Percentiles rank a stretch among this genome's conserved stretches.
These are phyloP conservation scores for Leptographium wingfieldii DNA, from an alignment of 2,329 filamentous ascomycete genomes.

Conservation along the genomic window DNA sequence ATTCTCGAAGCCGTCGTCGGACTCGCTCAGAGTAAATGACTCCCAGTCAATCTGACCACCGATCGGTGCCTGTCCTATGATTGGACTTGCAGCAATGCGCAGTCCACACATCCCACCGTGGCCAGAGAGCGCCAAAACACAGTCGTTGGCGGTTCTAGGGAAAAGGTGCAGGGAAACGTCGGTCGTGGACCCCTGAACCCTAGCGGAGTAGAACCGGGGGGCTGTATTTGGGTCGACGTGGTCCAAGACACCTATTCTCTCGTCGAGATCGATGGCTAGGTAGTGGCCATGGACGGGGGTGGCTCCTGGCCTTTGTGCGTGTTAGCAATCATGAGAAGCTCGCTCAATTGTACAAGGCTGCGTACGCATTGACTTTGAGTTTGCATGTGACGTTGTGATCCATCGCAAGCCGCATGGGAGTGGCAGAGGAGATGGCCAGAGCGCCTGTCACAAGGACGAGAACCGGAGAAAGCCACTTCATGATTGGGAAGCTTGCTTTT, in stretches of 20 bases:
- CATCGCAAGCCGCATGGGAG: background rate
- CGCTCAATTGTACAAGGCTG: background rate
- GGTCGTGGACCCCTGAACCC: background rate
- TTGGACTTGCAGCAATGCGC: conserved; percentile 21
- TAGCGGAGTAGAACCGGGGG: conserved; percentile 19
- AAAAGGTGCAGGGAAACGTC: conserved; percentile 24
- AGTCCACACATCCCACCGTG: conserved; percentile 18
- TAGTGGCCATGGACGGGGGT: conserved; percentile 19
- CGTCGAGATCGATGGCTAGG: conserved; percentile 18
- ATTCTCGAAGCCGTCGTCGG: background rate
- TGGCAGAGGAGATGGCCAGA: background rate
- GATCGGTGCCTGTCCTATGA: conserved; percentile 11
- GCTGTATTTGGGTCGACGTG: conserved; percentile 4
- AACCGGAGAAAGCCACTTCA: background rate
- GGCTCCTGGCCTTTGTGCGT: background rate
- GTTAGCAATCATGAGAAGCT: background rate
- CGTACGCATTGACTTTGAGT: conserved; percentile 7
- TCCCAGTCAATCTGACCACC: conserved; percentile 20
- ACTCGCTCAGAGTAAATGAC: conserved; percentile 19
- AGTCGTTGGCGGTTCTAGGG: conserved; percentile 23
- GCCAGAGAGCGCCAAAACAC: conserved; percentile 25
- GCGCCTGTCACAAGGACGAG: background rate
- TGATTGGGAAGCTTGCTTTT: background rate
- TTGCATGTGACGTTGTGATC: background rate
- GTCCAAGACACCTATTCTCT: conserved; percentile 20